Evolutionary conservation across 177 flowering plant species (phyloP).

Genomic region (Vitis hybrid): DNA sequence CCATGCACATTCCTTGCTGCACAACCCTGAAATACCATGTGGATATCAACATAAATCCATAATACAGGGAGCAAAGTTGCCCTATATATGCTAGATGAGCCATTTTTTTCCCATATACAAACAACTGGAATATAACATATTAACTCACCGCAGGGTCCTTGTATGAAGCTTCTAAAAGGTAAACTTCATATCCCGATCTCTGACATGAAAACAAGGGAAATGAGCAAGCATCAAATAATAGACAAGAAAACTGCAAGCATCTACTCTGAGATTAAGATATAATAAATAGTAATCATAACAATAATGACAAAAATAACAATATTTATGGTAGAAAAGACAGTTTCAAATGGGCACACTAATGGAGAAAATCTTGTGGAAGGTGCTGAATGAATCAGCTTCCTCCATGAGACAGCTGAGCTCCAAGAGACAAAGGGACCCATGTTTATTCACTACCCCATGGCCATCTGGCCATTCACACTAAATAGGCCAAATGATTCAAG

Average conservation of each 20-base stretch:
- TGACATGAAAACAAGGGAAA: constrained; percentile 39
- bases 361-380: too few relatives aligned
- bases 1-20: constrained; percentile 97
- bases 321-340: too few relatives aligned
- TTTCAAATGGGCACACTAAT: too few relatives aligned
- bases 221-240: constrained; percentile 12
- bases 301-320: too few relatives aligned
- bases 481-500: too few relatives aligned
- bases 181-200: constrained; percentile 93
- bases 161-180: constrained; percentile 81
- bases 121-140: background rate
- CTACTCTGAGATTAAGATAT: background rate
- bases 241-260: constrained; percentile 7
- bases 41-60: background rate
- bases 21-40: constrained; percentile 67
- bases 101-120: background rate
- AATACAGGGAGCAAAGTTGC: background rate
- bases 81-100: background rate
- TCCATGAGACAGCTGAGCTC: too few relatives aligned
- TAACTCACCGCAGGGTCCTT: constrained; percentile 85
- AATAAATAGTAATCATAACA: constrained; percentile 1
- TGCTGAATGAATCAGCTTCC: too few relatives aligned
- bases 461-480: too few relatives aligned
- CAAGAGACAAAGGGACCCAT: too few relatives aligned
- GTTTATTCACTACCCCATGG: too few relatives aligned